phyloP scores from a whole-genome alignment of 352 stramenopile species.

The Pythium angustatum region DNA sequence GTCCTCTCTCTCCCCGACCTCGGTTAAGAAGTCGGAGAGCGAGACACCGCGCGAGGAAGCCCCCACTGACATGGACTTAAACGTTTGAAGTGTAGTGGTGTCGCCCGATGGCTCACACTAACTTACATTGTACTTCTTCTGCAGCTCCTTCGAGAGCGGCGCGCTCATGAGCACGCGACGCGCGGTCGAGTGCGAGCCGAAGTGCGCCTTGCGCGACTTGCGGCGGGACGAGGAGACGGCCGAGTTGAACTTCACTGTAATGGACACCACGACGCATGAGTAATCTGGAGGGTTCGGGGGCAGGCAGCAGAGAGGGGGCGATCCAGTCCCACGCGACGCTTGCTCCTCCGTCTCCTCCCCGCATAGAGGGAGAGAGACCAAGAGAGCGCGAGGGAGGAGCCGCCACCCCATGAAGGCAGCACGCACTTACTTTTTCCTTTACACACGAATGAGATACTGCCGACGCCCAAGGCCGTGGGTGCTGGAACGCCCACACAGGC shows the following conservation, averaged over 20 bases:
- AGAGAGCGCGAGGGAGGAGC: too few relatives aligned
- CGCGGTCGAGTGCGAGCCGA: conserved; percentile 95
- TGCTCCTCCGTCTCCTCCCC: not conserved
- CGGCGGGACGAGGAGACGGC: conserved; percentile 94
- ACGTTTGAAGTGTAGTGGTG: conserved; percentile 82
- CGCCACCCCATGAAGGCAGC: not conserved
- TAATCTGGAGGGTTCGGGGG: too few relatives aligned
- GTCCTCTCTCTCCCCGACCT: too few relatives aligned
- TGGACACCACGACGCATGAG: conserved; percentile 6
- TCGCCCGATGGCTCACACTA: conserved; percentile 46
- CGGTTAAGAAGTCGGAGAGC: not conserved
- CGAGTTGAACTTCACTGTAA: conserved; percentile 93
- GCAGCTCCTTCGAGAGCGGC: conserved; percentile 98
- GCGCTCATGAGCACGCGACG: conserved; percentile 98
- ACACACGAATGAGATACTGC: conserved; percentile 89
- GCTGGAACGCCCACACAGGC: too few relatives aligned
- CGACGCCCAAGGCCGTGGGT: too few relatives aligned
- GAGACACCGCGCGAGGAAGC: not conserved
- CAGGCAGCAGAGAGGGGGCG: too few relatives aligned
- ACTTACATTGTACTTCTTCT: conserved; percentile 99
- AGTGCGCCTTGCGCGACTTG: conserved; percentile 99
- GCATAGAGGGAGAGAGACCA: too few relatives aligned
- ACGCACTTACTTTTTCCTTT: conserved; percentile 79
- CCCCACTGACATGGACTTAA: conserved; percentile 87
- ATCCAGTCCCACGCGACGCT: not conserved